These are phyloP conservation scores for Saprolegnia diclina DNA, from an alignment of 352 stramenopile genomes.

Conservation along the genomic window DNA sequence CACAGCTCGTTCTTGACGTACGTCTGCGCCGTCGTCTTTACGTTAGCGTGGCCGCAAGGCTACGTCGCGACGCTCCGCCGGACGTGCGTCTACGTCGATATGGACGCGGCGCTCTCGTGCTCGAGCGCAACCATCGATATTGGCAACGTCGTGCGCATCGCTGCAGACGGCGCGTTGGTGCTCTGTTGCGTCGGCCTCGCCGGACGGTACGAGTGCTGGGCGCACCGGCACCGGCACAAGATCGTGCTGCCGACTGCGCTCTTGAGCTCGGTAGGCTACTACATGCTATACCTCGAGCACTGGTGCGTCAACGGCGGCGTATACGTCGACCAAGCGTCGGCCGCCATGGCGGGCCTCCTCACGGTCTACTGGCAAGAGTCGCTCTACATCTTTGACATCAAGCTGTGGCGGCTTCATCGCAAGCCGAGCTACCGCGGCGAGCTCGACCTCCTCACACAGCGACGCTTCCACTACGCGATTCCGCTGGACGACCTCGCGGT, in stretches of 20 bases:
- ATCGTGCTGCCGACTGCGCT: neutral
- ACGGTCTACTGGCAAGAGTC: neutral
- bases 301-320: neutral
- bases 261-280: neutral
- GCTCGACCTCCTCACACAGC: conserved; percentile 19
- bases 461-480: conserved; percentile 27
- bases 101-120: conserved; percentile 29
- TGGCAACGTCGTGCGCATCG: conserved; percentile 4
- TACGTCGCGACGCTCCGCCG: conserved; percentile 24
- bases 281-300: neutral
- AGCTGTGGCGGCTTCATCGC: conserved; percentile 9
- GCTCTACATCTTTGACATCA: conserved; percentile 18
- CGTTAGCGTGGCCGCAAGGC: neutral
- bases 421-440: neutral
- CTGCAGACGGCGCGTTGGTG: neutral
- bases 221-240: neutral
- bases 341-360: conserved; percentile 12
- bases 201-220: neutral
- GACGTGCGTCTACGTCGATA: conserved; percentile 32
- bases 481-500: neutral
- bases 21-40: neutral
- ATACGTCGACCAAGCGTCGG: conserved; percentile 18
- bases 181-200: neutral
- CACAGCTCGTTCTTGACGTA: conserved; percentile 19
- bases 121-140: conserved; percentile 5